A percentile compares a stretch with the other conserved stretches of the same genome.
These are phyloP conservation scores for Mycena epipterygia DNA, from an alignment of 768 basidiomycete species.

Conservation along the genomic window DNA sequence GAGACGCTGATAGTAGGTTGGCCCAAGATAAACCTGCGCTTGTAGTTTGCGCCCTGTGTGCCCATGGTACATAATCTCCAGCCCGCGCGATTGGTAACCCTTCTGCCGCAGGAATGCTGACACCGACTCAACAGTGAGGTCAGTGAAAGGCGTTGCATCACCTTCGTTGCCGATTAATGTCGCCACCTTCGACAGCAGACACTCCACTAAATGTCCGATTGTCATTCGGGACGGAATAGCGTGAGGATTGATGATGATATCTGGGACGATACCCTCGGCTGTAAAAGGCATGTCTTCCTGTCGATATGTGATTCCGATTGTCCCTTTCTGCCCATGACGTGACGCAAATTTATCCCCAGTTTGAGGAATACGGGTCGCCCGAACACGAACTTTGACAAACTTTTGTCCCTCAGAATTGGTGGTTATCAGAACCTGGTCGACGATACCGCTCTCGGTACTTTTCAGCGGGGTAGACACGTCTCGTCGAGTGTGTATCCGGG, in stretches of 20 bases:
- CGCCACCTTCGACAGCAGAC: conserved; percentile 95
- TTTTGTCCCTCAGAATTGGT: conserved; percentile 97
- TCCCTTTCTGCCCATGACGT: conserved; percentile 99
- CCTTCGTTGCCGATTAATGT: conserved; percentile 97
- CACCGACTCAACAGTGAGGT: conserved; percentile 97
- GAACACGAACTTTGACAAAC: conserved; percentile 97
- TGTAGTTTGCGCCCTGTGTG: conserved; percentile 98
- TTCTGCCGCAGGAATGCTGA: conserved; percentile 90
- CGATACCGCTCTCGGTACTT: conserved; percentile 97
- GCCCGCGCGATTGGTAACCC: conserved; percentile 96
- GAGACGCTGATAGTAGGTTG: conserved; percentile 98
- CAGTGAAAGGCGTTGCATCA: conserved; percentile 98
- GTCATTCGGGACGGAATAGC: conserved; percentile 99
- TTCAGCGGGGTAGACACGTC: conserved; percentile 99
- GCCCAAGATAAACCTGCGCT: conserved; percentile 98
- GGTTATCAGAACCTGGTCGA: conserved; percentile 97
- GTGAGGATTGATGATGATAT: conserved; percentile 98
- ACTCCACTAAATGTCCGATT: conserved; percentile 99
- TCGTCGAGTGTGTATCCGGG: conserved; percentile 91
- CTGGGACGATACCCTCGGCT: conserved; percentile 95
- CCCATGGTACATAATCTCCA: conserved; percentile 99
- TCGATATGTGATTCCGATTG: conserved; percentile 98
- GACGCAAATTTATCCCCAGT: conserved; percentile 99
- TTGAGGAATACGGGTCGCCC: conserved; percentile 96
- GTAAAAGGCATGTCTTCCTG: conserved; percentile 99